Evolutionary conservation across 1,284 basidiomycete species (phyloP).

Genomic region (Tranzscheliella williamsii): DNA sequence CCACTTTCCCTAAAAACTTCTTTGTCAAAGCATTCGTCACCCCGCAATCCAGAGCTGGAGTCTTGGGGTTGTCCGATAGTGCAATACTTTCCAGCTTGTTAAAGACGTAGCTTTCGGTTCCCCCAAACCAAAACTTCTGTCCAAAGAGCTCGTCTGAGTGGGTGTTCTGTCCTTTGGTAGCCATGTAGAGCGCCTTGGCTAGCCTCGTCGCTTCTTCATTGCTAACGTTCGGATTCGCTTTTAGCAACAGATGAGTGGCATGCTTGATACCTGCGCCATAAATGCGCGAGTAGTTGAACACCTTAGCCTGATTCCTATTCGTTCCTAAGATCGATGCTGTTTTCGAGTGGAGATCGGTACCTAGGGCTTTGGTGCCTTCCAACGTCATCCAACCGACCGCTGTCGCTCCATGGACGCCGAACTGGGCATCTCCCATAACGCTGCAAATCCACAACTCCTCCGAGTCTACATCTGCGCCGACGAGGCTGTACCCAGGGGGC

Average conservation of each 20-base stretch:
- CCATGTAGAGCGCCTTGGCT: constrained; percentile 84
- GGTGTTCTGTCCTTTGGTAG: constrained; percentile 78
- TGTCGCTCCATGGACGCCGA: constrained; percentile 93
- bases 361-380: constrained; percentile 94
- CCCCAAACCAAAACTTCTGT: constrained; percentile 92
- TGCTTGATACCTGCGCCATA: constrained; percentile 97
- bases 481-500: constrained; percentile 88
- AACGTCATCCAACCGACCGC: constrained; percentile 99
- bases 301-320: constrained; percentile 91
- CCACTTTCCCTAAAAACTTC: constrained; percentile 72
- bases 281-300: constrained; percentile 99
- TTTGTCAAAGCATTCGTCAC: constrained; percentile 89
- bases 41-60: constrained; percentile 90
- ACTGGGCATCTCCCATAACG: constrained; percentile 98
- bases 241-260: constrained; percentile 83
- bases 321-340: constrained; percentile 92
- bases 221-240: constrained; percentile 79
- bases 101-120: constrained; percentile 96
- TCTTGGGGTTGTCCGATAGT: constrained; percentile 79
- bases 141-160: constrained; percentile 48
- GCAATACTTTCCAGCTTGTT: constrained; percentile 98
- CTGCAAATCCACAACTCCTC: constrained; percentile 99
- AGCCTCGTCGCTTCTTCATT: constrained; percentile 77
- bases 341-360: constrained; percentile 96
- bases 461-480: constrained; percentile 97